A percentile compares a stretch with the other conserved stretches of the same genome.
phyloP scores from a whole-genome alignment of 495 filamentous ascomycete genomes.

The Saxispiralis lemnorum region DNA sequence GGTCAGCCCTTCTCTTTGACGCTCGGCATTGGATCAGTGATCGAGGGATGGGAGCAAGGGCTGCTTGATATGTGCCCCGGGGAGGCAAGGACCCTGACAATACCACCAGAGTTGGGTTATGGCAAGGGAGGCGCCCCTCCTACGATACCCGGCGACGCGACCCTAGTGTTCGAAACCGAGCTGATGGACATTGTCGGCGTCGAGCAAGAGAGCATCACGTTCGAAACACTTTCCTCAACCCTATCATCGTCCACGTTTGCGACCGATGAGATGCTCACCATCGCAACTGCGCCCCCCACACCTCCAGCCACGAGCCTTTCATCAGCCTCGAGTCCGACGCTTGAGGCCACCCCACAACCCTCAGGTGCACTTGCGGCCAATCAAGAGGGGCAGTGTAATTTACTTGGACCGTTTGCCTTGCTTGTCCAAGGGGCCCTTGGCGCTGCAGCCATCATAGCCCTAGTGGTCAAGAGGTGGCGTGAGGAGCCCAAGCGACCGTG shows the following conservation, averaged over 20 bases:
- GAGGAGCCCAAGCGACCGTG: slow-evolving; percentile 81
- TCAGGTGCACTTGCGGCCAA: slow-evolving; percentile 1
- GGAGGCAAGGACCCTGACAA: slow-evolving; percentile 81
- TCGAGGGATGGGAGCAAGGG: slow-evolving; percentile 86
- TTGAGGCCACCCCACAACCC: not conserved
- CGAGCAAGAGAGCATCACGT: slow-evolving; percentile 19
- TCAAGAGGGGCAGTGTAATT: slow-evolving; percentile 47
- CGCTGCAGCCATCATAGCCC: slow-evolving; percentile 56
- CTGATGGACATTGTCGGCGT: slow-evolving; percentile 76
- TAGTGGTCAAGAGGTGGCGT: slow-evolving; percentile 85
- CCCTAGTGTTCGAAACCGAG: slow-evolving; percentile 87
- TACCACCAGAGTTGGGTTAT: slow-evolving; percentile 75
- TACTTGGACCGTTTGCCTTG: slow-evolving; percentile 75
- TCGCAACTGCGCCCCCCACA: slow-evolving; percentile 8
- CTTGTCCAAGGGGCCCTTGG: slow-evolving; percentile 82
- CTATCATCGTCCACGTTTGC: not conserved
- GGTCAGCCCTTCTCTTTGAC: slow-evolving; percentile 57
- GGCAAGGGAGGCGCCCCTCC: slow-evolving; percentile 50
- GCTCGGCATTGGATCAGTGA: slow-evolving; percentile 65
- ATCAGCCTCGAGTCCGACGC: not conserved
- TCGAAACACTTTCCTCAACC: not conserved
- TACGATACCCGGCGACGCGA: slow-evolving; percentile 61
- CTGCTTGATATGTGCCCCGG: slow-evolving; percentile 91
- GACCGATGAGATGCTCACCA: slow-evolving; percentile 4
- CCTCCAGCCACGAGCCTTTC: not conserved